Conservation (phyloP, 2,329 filamentous ascomycete genomes). For the Diplodia intermedia region DNA sequence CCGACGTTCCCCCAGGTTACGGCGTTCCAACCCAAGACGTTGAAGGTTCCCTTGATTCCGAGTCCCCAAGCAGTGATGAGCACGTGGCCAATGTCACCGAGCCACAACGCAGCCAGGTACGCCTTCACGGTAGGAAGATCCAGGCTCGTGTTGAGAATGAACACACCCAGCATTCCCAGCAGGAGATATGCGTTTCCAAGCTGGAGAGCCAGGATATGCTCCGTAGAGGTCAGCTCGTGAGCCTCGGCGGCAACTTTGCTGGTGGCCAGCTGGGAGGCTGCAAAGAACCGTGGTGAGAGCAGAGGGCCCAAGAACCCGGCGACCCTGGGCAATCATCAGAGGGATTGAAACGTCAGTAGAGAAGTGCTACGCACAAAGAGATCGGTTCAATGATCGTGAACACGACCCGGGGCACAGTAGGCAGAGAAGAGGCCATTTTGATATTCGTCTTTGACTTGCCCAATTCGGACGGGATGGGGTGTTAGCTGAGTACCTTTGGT, state of each 20-base stretch:
- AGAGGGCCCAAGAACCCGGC: constrained; percentile 36
- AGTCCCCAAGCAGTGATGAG: constrained; percentile 66
- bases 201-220: constrained; percentile 67
- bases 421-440: constrained; percentile 35
- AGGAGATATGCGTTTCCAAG: constrained; percentile 74
- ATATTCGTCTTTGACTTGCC: not conserved
- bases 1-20: constrained; percentile 78
- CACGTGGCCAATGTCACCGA: constrained; percentile 73
- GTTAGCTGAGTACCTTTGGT: not conserved
- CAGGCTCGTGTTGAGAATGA: constrained; percentile 67
- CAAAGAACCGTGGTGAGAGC: constrained; percentile 35
- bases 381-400: constrained; percentile 37
- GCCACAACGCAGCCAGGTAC: constrained; percentile 69
- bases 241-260: constrained; percentile 18
- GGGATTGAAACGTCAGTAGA: not conserved
- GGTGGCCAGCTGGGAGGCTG: constrained; percentile 35
- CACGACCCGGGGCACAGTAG: constrained; percentile 33
- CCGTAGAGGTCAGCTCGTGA: constrained; percentile 14
- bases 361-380: constrained; percentile 34
- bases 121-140: constrained; percentile 71
- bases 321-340: constrained; percentile 31
- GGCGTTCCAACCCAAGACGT: constrained; percentile 68
- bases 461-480: not conserved
- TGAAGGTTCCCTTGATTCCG: constrained; percentile 61
- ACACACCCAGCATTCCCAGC: constrained; percentile 68